These are phyloP conservation scores for Phyllosticta capitalensis DNA, from an alignment of 2,329 filamentous ascomycete species.

Conservation along the genomic window DNA sequence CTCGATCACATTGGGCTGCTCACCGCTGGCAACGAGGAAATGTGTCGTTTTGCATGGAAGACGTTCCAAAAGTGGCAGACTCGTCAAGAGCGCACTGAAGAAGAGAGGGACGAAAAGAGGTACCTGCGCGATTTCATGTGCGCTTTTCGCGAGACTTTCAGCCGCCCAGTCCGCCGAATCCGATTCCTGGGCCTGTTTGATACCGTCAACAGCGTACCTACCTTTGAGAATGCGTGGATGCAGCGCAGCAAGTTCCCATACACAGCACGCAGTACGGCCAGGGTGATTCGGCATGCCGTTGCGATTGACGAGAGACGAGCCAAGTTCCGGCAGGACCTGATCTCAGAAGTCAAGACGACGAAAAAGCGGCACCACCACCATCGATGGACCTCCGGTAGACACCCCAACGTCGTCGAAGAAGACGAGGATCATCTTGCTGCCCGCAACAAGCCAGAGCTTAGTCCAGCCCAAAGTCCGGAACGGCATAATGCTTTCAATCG, in stretches of 20 bases:
- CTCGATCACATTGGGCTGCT: constrained; percentile 72
- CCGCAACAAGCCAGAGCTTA: neutral
- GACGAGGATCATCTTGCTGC: constrained; percentile 18
- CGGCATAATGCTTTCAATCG: constrained; percentile 5
- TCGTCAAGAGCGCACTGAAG: constrained; percentile 36
- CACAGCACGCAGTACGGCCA: constrained; percentile 45
- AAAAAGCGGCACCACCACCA: constrained; percentile 18
- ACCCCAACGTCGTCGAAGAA: constrained; percentile 23
- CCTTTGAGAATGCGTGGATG: constrained; percentile 70
- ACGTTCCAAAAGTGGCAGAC: constrained; percentile 66
- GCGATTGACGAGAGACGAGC: constrained; percentile 62
- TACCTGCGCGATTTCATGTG: constrained; percentile 67
- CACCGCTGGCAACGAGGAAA: constrained; percentile 74
- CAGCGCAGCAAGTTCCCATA: constrained; percentile 68
- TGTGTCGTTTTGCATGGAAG: constrained; percentile 78
- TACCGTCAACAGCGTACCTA: constrained; percentile 70
- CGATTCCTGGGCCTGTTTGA: constrained; percentile 73
- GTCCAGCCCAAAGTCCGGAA: neutral
- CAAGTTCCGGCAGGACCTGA: constrained; percentile 62
- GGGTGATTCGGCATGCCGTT: constrained; percentile 58
- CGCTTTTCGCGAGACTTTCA: constrained; percentile 72
- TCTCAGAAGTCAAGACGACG: constrained; percentile 37
- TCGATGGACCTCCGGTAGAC: constrained; percentile 4
- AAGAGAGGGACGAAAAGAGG: constrained; percentile 43
- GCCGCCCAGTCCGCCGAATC: constrained; percentile 62